phyloP scores from a whole-genome alignment of 164 flowering plant genomes.

The Euptelea pleiosperma region DNA sequence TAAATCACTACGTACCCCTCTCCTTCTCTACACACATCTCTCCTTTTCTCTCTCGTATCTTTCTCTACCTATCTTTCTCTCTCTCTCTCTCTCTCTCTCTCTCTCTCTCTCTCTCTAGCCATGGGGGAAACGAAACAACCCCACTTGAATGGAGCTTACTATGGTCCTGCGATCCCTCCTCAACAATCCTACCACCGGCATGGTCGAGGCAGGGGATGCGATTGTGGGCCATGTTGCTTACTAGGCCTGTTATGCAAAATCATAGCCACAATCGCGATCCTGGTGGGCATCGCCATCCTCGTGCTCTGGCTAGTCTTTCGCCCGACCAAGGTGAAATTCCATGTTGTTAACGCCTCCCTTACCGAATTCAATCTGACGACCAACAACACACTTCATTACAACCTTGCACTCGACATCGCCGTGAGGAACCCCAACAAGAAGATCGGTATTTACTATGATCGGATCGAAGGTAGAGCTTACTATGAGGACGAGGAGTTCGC shows the following conservation, averaged over 20 bases:
- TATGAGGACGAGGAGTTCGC: constrained; percentile 22
- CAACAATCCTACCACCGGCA: constrained; percentile 27
- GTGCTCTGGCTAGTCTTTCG: constrained; percentile 37
- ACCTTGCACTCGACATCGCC: constrained; percentile 27
- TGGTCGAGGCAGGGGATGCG: constrained; percentile 24
- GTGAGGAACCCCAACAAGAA: constrained; percentile 37
- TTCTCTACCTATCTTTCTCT: background rate
- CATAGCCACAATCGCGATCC: constrained; percentile 16
- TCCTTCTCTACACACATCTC: background rate
- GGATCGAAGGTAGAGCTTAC: constrained; percentile 29
- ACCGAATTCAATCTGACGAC: constrained; percentile 22
- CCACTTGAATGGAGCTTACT: constrained; percentile 36
- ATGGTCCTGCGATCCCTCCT: constrained; percentile 46
- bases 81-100: background rate
- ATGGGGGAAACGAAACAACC: constrained; percentile 23
- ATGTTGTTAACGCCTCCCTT: constrained; percentile 33
- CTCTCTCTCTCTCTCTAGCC: background rate
- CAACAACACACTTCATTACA: constrained; percentile 25
- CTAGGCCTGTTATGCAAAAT: constrained; percentile 23
- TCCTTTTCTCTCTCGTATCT: too few relatives aligned
- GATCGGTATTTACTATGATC: constrained; percentile 37
- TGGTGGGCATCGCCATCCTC: constrained; percentile 28
- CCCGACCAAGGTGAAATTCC: constrained; percentile 28
- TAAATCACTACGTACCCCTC: background rate
- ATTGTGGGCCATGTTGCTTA: constrained; percentile 29